Conservation (phyloP, 768 basidiomycete genomes). For the Cyathus striatus region DNA sequence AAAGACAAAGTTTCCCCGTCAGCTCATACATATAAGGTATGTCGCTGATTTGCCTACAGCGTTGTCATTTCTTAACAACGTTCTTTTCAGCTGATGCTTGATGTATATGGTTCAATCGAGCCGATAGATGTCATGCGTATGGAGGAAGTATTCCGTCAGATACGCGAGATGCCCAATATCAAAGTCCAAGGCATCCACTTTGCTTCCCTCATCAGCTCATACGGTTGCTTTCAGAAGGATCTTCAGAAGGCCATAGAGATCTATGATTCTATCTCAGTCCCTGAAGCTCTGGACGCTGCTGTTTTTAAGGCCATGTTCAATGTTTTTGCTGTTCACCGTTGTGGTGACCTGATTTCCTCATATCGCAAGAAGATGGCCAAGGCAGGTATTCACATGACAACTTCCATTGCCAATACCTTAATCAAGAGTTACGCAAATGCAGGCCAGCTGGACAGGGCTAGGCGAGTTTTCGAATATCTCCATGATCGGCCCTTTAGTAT, state of each 20-base stretch:
- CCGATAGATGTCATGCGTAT: conserved; percentile 72
- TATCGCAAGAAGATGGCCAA: conserved; percentile 60
- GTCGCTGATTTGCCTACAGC: neutral
- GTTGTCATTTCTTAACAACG: conserved; percentile 5
- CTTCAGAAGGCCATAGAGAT: conserved; percentile 68
- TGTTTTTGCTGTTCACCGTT: conserved; percentile 72
- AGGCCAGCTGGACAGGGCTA: conserved; percentile 65
- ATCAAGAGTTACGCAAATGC: conserved; percentile 69
- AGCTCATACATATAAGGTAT: conserved; percentile 90
- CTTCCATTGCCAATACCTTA: conserved; percentile 88
- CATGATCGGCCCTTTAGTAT: conserved; percentile 77
- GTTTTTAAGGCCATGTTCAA: conserved; percentile 89
- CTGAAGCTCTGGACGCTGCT: conserved; percentile 68
- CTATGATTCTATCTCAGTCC: conserved; percentile 66
- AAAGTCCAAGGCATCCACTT: conserved; percentile 44
- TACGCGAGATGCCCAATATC: conserved; percentile 43
- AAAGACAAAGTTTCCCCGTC: conserved; percentile 64
- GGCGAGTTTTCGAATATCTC: conserved; percentile 76
- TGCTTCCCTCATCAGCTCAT: conserved; percentile 85
- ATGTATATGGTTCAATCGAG: conserved; percentile 81
- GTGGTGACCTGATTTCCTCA: conserved; percentile 68
- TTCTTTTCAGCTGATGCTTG: conserved; percentile 66
- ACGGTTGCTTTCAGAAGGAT: conserved; percentile 77
- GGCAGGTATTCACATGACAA: conserved; percentile 80
- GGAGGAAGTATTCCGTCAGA: conserved; percentile 63